A percentile compares a stretch with the other conserved stretches of the same genome.
phyloP scores from a whole-genome alignment of 2,329 filamentous ascomycete species.

The Aureobasidium sp. region DNA sequence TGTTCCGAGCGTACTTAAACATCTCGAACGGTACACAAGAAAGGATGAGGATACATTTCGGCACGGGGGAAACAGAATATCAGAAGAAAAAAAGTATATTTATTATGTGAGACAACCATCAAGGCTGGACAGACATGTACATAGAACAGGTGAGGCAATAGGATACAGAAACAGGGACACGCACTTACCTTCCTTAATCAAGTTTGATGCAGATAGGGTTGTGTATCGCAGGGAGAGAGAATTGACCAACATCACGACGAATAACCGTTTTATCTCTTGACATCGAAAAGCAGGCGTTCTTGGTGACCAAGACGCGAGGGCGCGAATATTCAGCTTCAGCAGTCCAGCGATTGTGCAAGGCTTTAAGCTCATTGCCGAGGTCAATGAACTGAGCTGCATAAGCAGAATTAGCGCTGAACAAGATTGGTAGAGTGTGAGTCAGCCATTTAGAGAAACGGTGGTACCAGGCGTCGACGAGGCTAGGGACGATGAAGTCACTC shows the following conservation, averaged over 20 bases:
- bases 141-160: neutral
- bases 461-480: neutral
- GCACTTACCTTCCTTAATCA: neutral
- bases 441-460: neutral
- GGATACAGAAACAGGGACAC: neutral
- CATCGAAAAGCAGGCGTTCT: neutral
- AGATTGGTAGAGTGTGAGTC: neutral
- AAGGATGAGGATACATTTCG: too few relatives aligned
- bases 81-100: neutral
- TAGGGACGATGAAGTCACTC: neutral
- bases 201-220: neutral
- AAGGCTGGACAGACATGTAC: neutral
- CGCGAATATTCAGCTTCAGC: neutral
- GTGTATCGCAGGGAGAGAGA: neutral
- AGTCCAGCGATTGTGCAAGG: neutral
- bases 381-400: neutral
- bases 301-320: neutral
- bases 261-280: neutral
- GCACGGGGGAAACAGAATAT: neutral
- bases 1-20: too few relatives aligned
- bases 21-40: too few relatives aligned
- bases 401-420: neutral
- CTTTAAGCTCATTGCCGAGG: neutral
- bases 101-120: neutral
- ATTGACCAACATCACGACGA: neutral